A percentile compares a stretch with the other conserved stretches of the same genome.
phyloP scores from a whole-genome alignment of 2,329 filamentous ascomycete species.

The Calonectria ilicicola region DNA sequence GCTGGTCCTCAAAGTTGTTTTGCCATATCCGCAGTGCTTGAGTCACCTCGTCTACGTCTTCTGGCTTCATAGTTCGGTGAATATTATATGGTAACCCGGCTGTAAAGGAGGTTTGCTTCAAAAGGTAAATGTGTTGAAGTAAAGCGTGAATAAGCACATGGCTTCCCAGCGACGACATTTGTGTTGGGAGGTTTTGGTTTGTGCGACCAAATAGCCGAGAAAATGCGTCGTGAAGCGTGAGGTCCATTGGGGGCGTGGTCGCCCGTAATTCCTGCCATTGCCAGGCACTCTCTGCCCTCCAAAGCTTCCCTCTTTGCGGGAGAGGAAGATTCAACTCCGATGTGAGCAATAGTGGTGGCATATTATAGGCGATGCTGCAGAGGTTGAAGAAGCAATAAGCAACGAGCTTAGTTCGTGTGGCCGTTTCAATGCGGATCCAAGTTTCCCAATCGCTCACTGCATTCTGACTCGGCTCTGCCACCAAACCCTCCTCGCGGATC shows the following conservation, averaged over 20 bases:
- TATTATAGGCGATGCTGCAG: slow-evolving; percentile 72
- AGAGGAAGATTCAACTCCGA: slow-evolving; percentile 68
- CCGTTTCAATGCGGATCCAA: slow-evolving; percentile 69
- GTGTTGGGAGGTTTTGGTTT: slow-evolving; percentile 59
- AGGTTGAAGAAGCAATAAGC: slow-evolving; percentile 74
- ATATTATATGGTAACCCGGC: slow-evolving; percentile 61
- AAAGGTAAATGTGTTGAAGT: slow-evolving; percentile 77
- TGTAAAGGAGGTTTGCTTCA: slow-evolving; percentile 72
- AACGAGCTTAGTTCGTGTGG: slow-evolving; percentile 69
- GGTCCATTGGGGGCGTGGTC: slow-evolving; percentile 61
- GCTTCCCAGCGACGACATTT: slow-evolving; percentile 72
- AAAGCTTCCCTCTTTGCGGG: slow-evolving; percentile 66
- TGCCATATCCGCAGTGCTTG: slow-evolving; percentile 70
- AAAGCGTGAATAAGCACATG: slow-evolving; percentile 80
- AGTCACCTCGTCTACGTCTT: slow-evolving; percentile 68
- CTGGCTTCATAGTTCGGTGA: slow-evolving; percentile 62
- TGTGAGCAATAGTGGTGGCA: slow-evolving; percentile 68
- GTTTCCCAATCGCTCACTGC: slow-evolving; percentile 66
- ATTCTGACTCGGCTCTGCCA: slow-evolving; percentile 60
- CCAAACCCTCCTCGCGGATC: slow-evolving; percentile 69
- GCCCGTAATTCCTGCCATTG: slow-evolving; percentile 71
- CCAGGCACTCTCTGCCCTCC: slow-evolving; percentile 68
- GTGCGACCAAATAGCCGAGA: slow-evolving; percentile 65
- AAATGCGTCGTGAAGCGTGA: slow-evolving; percentile 69
- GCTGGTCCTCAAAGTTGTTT: slow-evolving; percentile 67